A percentile compares a stretch with the other conserved stretches of the same genome.
phyloP scores from a whole-genome alignment of 352 stramenopile species.

The Phytophthora vignae region DNA sequence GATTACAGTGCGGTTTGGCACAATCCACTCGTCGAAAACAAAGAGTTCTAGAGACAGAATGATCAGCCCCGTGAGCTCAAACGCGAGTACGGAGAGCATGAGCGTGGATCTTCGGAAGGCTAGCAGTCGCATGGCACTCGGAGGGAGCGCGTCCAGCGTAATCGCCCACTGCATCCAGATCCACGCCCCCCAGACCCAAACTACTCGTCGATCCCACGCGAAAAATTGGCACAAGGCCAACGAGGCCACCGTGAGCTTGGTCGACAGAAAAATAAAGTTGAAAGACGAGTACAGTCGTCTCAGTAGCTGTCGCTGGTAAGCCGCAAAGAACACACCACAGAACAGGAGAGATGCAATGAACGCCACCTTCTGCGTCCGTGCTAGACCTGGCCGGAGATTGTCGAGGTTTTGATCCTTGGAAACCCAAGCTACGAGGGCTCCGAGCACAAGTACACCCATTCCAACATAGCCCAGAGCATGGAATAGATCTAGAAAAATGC shows the following conservation, averaged over 20 bases:
- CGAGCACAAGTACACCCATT: constrained; percentile 14
- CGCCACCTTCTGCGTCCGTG: constrained; percentile 15
- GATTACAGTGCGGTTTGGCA: constrained; percentile 1
- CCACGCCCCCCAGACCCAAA: constrained; percentile 32
- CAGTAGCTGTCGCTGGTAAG: constrained; percentile 35
- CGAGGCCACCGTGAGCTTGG: constrained; percentile 29
- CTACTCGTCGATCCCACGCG: constrained; percentile 22
- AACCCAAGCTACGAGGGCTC: constrained; percentile 20
- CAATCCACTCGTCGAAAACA: constrained; percentile 24
- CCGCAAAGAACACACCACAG: constrained; percentile 26
- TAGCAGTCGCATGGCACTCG: constrained; percentile 22
- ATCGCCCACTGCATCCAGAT: constrained; percentile 47
- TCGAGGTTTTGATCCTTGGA: constrained; percentile 25
- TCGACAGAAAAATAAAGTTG: constrained; percentile 39
- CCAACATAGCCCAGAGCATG: constrained; percentile 18
- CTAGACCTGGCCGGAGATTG: constrained; percentile 10
- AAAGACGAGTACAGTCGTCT: constrained; percentile 37
- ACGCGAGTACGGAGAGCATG: constrained; percentile 18
- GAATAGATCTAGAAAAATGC: constrained; percentile 13
- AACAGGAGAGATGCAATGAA: constrained; percentile 25
- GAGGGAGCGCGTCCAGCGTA: constrained; percentile 41
- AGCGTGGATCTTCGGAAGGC: constrained; percentile 31
- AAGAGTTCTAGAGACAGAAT: constrained; percentile 42
- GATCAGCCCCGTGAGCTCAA: constrained; percentile 24
- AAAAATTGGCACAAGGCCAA: constrained; percentile 35